Base-by-base conservation (phyloP, 768 basidiomycete species). In the Suillus ampliporus region DNA sequence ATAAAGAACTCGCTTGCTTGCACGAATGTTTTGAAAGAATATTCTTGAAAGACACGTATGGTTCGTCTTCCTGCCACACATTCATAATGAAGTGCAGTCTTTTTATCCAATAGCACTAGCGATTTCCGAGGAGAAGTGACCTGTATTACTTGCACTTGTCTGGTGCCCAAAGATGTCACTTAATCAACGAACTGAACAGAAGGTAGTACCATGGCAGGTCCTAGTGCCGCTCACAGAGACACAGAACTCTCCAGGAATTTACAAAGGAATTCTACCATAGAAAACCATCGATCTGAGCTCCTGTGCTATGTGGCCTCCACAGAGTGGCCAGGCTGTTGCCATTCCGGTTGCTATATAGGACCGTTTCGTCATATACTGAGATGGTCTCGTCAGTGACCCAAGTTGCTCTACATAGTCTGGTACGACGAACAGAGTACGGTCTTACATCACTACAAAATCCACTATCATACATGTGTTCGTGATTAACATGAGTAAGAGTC, bases 401-500 rank as follows among this genome's bases (percentile, higher is more conserved):
- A 17, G 9, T n/a, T 51, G 31, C 50, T 51, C 50, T 34, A n/a
- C n/a, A n/a, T n/a, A 51, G 50, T 51, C 50, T 19, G 2, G 31
- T 5, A 51, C 31, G 19, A 19, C 2, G 19, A 51, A 19, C 40
- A 40, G 15, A 38, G 2, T 40, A 38, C 54, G 40, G 11, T 38
- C 5, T 40, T 17, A 40, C 28, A 19, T 56, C 38, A 17, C n/a
- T 40, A 15, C 37, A 9, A 51, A 26, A 40, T 19, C 37, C 17
- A 56, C 13, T 40, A 13, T 19, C 54, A 38, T 56, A 56, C 54
- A 56, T 40, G 40, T 40, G 38, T 40, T n/a, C 17, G 38, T 11
- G 54, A 56, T 53, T 15, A 35, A 37, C 35, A 52, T 37, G 21
- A 37, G n/a, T 38, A 40, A 38, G 53, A 40, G 54, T 56, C 23